These are phyloP conservation scores for Solanum hybrid DNA, from an alignment of 305 asterid species.

Conservation along the genomic window DNA sequence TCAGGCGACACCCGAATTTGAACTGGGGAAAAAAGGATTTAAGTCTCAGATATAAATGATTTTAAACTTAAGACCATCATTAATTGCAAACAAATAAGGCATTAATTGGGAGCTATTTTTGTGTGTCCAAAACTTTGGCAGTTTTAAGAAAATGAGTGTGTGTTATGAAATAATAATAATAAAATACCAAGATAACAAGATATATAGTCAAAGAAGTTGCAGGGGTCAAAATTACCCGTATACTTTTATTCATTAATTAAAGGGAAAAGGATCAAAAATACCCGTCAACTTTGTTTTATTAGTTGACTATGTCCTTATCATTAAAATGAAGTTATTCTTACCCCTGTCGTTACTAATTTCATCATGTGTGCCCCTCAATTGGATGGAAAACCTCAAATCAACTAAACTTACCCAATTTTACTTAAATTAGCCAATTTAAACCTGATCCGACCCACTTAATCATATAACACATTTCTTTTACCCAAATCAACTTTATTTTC, in stretches of 20 bases:
- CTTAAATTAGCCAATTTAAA: not conserved
- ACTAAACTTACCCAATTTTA: not conserved
- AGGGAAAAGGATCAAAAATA: not conserved
- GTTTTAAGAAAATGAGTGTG: not conserved
- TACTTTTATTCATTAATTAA: not conserved
- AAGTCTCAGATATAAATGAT: not conserved
- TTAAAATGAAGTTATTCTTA: too few species aligned
- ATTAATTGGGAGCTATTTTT: not conserved
- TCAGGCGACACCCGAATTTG: too few species aligned
- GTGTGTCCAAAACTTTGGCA: not conserved
- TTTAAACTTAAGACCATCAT: not conserved
- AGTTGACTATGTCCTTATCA: not conserved
- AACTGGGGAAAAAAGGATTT: too few species aligned
- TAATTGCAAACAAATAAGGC: not conserved
- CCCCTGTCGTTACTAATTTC: not conserved
- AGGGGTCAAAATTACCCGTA: not conserved
- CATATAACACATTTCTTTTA: not conserved
- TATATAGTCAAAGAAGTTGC: not conserved
- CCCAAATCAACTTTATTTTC: not conserved
- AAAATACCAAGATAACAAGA: not conserved
- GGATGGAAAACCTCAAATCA: not conserved
- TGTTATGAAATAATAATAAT: not conserved
- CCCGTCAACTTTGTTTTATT: too few species aligned
- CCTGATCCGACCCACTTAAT: not conserved
- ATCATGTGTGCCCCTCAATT: not conserved